Conservation (phyloP, 805 yeast species). For the Ogataea trehaloabstinens region DNA sequence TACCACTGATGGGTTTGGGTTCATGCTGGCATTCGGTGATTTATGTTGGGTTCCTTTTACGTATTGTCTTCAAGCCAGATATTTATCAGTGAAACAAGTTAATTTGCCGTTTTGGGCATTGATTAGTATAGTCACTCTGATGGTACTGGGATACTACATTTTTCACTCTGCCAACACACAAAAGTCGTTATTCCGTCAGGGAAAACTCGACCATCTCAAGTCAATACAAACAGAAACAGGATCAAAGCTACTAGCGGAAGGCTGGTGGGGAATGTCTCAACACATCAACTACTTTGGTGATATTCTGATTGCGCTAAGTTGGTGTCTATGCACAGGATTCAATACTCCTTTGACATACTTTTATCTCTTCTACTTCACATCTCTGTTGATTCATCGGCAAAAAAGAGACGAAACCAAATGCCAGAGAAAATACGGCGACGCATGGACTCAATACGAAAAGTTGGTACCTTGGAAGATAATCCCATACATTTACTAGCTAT, state of each 20-base stretch:
- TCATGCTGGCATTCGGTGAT: conserved; percentile 94
- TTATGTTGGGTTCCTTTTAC: conserved; percentile 90
- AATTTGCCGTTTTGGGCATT: conserved; percentile 45
- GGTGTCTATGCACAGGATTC: conserved; percentile 90
- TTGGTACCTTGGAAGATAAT: conserved; percentile 86
- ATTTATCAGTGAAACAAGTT: conserved; percentile 62
- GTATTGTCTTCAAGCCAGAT: conserved; percentile 83
- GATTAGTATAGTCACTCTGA: conserved; percentile 44
- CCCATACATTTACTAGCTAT: conserved; percentile 71
- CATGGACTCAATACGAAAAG: conserved; percentile 81
- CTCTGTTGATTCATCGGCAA: conserved; percentile 84
- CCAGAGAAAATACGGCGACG: conserved; percentile 75
- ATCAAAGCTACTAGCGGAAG: conserved; percentile 76
- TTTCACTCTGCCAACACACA: conserved; percentile 84
- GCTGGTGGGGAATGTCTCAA: conserved; percentile 95
- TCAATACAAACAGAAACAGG: conserved; percentile 74
- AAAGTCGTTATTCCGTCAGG: conserved; percentile 79
- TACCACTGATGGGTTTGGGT: conserved; percentile 95
- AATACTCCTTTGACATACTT: conserved; percentile 82
- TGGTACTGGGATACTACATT: conserved; percentile 63
- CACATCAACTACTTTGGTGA: conserved; percentile 96
- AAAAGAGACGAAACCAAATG: conserved; percentile 91
- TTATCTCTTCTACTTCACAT: conserved; percentile 79
- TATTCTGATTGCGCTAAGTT: conserved; percentile 85
- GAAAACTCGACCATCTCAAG: conserved; percentile 65